Evolutionary conservation across 2,329 filamentous ascomycete species (phyloP).

Genomic region (Fusarium sp.): DNA sequence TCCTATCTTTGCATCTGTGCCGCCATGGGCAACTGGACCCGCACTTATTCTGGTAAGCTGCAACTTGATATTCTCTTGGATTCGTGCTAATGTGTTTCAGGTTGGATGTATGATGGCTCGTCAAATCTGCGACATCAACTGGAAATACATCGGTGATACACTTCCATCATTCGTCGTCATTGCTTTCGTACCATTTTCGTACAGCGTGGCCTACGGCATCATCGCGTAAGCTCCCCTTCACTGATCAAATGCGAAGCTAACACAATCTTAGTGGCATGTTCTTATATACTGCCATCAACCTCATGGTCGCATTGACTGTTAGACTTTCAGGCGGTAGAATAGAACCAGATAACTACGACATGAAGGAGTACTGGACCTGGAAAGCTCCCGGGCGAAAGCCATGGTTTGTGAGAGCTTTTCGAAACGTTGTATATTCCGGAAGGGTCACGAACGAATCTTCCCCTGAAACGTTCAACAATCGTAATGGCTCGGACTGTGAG

Average conservation of each 20-base stretch:
- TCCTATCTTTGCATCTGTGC: constrained; percentile 77
- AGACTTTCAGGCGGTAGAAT: constrained; percentile 20
- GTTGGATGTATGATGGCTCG: constrained; percentile 84
- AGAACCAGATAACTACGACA: constrained; percentile 32
- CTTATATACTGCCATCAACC: constrained; percentile 25
- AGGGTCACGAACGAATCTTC: neutral
- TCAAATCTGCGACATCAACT: constrained; percentile 82
- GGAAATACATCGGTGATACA: constrained; percentile 81
- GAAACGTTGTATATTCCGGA: neutral
- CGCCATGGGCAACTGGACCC: constrained; percentile 80
- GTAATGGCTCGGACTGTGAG: constrained; percentile 16
- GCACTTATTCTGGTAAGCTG: constrained; percentile 70
- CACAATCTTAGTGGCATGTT: constrained; percentile 20
- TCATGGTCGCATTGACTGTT: constrained; percentile 16
- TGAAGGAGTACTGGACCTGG: constrained; percentile 42
- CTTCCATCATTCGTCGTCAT: constrained; percentile 84
- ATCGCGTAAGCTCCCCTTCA: constrained; percentile 60
- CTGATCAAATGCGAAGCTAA: neutral
- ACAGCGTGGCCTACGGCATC: constrained; percentile 83
- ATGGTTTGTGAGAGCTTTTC: constrained; percentile 24
- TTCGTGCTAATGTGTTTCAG: neutral
- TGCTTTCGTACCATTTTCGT: constrained; percentile 84
- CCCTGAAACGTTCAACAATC: neutral
- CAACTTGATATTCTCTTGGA: fast-evolving
- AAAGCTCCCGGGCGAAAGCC: constrained; percentile 24